Evolutionary conservation across 805 yeast species (phyloP), one percentile per base, ranked within the genome.

Genomic region (Cyberlindnera japonica): DNA sequence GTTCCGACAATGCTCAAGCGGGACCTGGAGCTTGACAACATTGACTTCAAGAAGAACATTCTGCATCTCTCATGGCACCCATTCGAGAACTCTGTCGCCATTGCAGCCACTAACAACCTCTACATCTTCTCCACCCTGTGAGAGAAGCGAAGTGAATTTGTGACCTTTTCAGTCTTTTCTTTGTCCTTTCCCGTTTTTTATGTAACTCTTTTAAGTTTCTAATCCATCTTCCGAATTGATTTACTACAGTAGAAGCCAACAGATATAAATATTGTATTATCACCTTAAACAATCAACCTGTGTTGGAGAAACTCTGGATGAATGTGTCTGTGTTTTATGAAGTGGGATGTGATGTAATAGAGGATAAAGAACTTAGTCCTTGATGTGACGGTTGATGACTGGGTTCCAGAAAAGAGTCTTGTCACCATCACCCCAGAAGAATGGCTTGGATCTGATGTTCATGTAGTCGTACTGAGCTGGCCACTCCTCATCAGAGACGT

Each of bases 391-490:
- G 85, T 91, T 91, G 62, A 85, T 77, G 58, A 79, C 84, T 38
- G 86, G 75, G 75, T 88, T 88, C 99, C 99, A 93, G 84, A 93
- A 93, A 63, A 83, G 71, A 49, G 98, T 88, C 78, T 86, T 81
- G 75, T 90, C 96, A 64, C 99, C 98, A 63, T 93, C 91, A 63
- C 99, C 99, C 98, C 98, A 93, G 83, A 89, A 91, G 78, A 78
- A 91, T 63, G 84, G 81, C 66, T 79, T 82, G 62, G 65, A 63
- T 79, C 98, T 87, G 57, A 89, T 66, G 77, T 93, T 93, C 75
- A 83, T 90, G 79, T 79, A 93, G 57, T 81, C 90, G 73, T 86
- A 86, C 68, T 84, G 93, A 47, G 65, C 70, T 60, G 97, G 97
- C 89, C 95, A 86, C 63, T 90, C 95, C 55, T 83, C 91, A 64